Percentiles rank a stretch among this genome's conserved stretches.
Evolutionary conservation across 192 early-diverging fungal species (phyloP).

Genomic region (Coemansia sp.): DNA sequence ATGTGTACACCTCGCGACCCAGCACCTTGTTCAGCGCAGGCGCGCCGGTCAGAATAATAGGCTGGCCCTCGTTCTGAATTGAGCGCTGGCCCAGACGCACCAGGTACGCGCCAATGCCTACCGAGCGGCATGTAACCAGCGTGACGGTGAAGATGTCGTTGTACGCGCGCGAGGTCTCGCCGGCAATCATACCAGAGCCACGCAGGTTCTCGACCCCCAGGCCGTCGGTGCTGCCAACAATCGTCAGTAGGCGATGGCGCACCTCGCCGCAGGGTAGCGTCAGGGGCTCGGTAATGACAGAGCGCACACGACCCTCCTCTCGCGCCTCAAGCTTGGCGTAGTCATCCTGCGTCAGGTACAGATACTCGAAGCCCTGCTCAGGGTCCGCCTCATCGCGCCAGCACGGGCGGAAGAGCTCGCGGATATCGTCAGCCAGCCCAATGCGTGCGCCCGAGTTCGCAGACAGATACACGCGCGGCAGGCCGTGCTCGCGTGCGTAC

Average conservation of each 20-base stretch:
- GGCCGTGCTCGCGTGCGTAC: slow-evolving; percentile 77
- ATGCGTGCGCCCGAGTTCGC: slow-evolving; percentile 99
- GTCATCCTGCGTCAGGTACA: slow-evolving; percentile 80
- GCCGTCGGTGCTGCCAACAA: slow-evolving; percentile 85
- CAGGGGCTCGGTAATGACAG: slow-evolving; percentile 71
- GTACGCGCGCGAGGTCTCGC: slow-evolving; percentile 93
- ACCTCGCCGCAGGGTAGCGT: slow-evolving; percentile 64
- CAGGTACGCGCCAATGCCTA: slow-evolving; percentile 98
- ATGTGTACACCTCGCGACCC: slow-evolving; percentile 96
- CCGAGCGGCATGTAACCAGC: slow-evolving; percentile 95
- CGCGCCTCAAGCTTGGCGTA: slow-evolving; percentile 61
- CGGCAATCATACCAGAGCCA: slow-evolving; percentile 96
- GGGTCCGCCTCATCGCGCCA: slow-evolving; percentile 85
- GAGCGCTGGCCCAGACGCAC: slow-evolving; percentile 97
- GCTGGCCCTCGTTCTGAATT: slow-evolving; percentile 97
- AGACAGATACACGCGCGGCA: slow-evolving; percentile 92
- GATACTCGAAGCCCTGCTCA: slow-evolving; percentile 86
- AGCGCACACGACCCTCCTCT: slow-evolving; percentile 60
- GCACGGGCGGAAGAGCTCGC: slow-evolving; percentile 77
- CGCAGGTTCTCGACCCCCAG: slow-evolving; percentile 97
- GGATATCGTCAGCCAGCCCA: slow-evolving; percentile 92
- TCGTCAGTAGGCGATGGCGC: slow-evolving; percentile 78
- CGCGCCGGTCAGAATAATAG: slow-evolving; percentile 97
- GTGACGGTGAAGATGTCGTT: slow-evolving; percentile 98
- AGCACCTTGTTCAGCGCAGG: slow-evolving; percentile 97